Base-by-base conservation (phyloP, 2,329 filamentous ascomycete genomes). In the Metarhizium robertsii region DNA sequence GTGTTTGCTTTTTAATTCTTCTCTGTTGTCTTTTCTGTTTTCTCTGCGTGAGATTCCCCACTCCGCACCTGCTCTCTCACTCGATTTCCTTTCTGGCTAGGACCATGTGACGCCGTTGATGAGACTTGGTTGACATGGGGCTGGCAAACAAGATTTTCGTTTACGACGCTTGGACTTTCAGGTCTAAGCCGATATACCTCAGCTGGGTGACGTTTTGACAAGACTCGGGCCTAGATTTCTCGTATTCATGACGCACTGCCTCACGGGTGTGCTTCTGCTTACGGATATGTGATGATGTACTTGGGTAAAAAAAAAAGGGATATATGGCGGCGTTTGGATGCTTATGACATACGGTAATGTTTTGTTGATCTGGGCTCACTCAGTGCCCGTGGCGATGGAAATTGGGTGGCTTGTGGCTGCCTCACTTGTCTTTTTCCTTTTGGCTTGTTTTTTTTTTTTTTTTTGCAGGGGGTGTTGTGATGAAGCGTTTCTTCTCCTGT, bases 161-260 rank as follows among this genome's bases (percentile, higher is more conserved):
- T 25, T 13, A 46, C 20, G 43, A 25, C 43, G 2, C 43, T 48
- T 30, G 30, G 45, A 48, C 25, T 30, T 20, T 30, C 10, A 8
- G 45, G 25, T 18, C 25, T 8, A 6, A 40, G 25, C 10, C 6
- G 20, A 16, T 30, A 16, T 30, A 18, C 20, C 6, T 53, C 18
- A n/a, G 25, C 34, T 3, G 14, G n/a, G 18, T 30, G 30, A 49
- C 6, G 11, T 29, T 34, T 3, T 14, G n/a, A 43, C 34, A 45
- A n/a, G 53, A 45, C 36, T 50, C 49, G 18, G 45, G 25, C 14
- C 50, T 54, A 54, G 46, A 54, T 50, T 45, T 29, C 34, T 29
- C 46, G 25, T 30, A 20, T 46, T 46, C 34, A 29, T 55, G 43
- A 4, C 25, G 34, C 25, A 8, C 13, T 14, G 45, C 43, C 47